These are phyloP conservation scores for Omphalea diandra DNA, from an alignment of 441 rosid species.

Conservation along the genomic window DNA sequence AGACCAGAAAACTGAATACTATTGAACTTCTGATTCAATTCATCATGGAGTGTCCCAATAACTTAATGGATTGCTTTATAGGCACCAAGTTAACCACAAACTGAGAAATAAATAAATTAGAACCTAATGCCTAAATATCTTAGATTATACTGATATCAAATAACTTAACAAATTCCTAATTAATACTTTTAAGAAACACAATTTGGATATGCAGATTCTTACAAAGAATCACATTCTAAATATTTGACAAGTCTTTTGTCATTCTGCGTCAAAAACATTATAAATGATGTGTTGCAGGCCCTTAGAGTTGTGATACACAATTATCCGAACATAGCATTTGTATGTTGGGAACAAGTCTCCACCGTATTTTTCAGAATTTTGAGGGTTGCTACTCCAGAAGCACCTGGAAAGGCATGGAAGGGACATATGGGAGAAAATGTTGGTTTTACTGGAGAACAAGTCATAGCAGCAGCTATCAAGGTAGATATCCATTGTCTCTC, in stretches of 20 bases:
- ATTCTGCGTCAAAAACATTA: background rate
- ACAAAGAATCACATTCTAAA: background rate
- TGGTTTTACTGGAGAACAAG: slow-evolving; percentile 67
- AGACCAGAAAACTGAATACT: background rate
- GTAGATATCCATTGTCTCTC: slow-evolving; percentile 30
- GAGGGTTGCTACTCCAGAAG: slow-evolving; percentile 42
- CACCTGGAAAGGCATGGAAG: slow-evolving; percentile 47
- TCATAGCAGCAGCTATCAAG: slow-evolving; percentile 72
- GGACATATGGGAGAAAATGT: slow-evolving; percentile 47
- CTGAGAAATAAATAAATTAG: background rate
- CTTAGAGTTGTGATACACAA: slow-evolving; percentile 79
- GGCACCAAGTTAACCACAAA: background rate
- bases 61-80: background rate
- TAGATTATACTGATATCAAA: background rate
- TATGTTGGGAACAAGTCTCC: slow-evolving; percentile 65
- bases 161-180: background rate
- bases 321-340: slow-evolving; percentile 62
- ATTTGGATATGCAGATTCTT: background rate
- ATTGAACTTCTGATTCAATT: background rate
- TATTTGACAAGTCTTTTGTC: background rate
- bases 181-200: background rate
- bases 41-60: background rate
- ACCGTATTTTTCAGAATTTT: slow-evolving; percentile 47
- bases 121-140: background rate
- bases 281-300: slow-evolving; percentile 49